Evolutionary conservation across 306 rosid species (phyloP).

Genomic region (Vigna angularis): DNA sequence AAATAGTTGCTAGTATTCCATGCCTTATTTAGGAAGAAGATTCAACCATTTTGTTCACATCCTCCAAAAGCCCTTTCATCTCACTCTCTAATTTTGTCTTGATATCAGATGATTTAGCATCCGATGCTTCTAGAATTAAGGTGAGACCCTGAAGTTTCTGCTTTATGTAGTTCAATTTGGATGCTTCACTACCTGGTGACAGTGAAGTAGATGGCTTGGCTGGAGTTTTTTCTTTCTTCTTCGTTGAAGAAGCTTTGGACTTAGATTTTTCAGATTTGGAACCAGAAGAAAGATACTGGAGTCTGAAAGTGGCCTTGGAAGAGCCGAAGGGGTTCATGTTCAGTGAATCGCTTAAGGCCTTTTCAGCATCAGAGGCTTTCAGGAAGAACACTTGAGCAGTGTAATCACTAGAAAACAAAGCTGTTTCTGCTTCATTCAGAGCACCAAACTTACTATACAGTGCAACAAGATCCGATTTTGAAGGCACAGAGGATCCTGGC

Average conservation of each 20-base stretch:
- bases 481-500: constrained; percentile 64
- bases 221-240: constrained; percentile 41
- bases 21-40: constrained; percentile 50
- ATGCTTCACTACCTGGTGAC: constrained; percentile 41
- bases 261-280: constrained; percentile 46
- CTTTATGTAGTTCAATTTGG: constrained; percentile 54
- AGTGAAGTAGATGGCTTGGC: constrained; percentile 40
- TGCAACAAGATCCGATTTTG: constrained; percentile 61
- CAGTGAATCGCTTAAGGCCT: constrained; percentile 61
- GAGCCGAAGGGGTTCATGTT: constrained; percentile 58
- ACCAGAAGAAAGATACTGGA: constrained; percentile 40
- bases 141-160: constrained; percentile 60
- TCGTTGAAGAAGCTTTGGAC: constrained; percentile 39
- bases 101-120: constrained; percentile 41
- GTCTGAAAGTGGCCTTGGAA: constrained; percentile 54
- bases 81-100: constrained; percentile 57
- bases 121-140: constrained; percentile 58
- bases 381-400: constrained; percentile 62
- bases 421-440: constrained; percentile 60
- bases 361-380: constrained; percentile 63
- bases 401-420: constrained; percentile 48
- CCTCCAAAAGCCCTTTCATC: constrained; percentile 64
- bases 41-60: constrained; percentile 63
- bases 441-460: constrained; percentile 63
- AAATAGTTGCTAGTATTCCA: constrained; percentile 23